Conservation (phyloP, 805 yeast genomes). For the Torulaspora indica region DNA sequence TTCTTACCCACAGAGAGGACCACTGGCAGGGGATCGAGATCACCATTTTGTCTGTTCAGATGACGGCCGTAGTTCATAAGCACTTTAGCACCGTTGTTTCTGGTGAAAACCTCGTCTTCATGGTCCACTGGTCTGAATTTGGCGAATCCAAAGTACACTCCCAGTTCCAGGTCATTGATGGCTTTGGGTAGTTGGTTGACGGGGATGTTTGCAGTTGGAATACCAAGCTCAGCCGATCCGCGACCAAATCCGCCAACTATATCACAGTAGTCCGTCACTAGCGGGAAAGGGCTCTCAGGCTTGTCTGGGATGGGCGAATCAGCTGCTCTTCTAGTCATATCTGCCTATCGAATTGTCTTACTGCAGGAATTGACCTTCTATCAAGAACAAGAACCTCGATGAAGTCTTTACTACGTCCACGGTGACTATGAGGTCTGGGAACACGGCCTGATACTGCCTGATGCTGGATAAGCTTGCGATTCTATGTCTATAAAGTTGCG, state of each 20-base stretch:
- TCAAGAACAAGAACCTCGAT: neutral
- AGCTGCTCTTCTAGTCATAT: slow-evolving; percentile 17
- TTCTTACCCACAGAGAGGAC: slow-evolving; percentile 97
- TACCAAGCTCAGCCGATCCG: slow-evolving; percentile 88
- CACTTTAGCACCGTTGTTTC: slow-evolving; percentile 42
- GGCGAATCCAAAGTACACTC: slow-evolving; percentile 88
- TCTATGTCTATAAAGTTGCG: slow-evolving; percentile 1
- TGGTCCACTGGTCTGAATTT: slow-evolving; percentile 28
- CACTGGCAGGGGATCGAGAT: slow-evolving; percentile 61
- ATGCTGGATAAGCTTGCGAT: neutral
- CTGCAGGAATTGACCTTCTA: neutral
- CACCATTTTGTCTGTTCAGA: slow-evolving; percentile 37
- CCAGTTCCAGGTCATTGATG: slow-evolving; percentile 50
- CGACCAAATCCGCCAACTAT: slow-evolving; percentile 87
- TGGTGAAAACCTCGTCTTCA: slow-evolving; percentile 23
- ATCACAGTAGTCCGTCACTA: slow-evolving; percentile 41
- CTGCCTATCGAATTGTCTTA: neutral
- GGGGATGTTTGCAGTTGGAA: slow-evolving; percentile 91
- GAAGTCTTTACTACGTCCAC: neutral
- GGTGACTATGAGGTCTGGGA: neutral
- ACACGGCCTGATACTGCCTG: neutral
- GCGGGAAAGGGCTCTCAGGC: slow-evolving; percentile 48
- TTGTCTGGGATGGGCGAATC: slow-evolving; percentile 38
- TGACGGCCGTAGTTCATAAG: slow-evolving; percentile 58
- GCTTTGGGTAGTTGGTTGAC: slow-evolving; percentile 45